Base-by-base conservation (phyloP, 2,329 filamentous ascomycete genomes). In the Drechslerella coelobrocha region DNA sequence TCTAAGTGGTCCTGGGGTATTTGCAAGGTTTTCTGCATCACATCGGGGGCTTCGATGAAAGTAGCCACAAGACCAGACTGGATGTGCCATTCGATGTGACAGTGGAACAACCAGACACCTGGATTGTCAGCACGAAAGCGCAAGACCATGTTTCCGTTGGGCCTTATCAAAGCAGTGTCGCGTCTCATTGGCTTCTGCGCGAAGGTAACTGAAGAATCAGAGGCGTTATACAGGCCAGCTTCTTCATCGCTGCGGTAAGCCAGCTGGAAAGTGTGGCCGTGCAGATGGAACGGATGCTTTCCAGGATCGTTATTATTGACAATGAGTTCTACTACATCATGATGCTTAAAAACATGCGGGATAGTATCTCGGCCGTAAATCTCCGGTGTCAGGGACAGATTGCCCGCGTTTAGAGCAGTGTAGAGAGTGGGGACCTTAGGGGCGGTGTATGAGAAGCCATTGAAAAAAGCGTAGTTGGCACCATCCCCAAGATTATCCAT, bases 401-500 rank as follows among this genome's bases (percentile, higher is more conserved):
- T 76, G 14, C 85, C 86, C 0, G 86, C 79, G 0, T 85, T 86
- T 2, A 95, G 81, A 0, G 84, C 90, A 0, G 89, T 91, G 81
- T 92, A 95, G 0, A 96, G 82, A 0, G 88, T 87, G 0, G 91
- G 92, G 0, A 95, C 91, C 77, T 90, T 90, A 52, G 89, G 90
- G 0, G 80, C 61, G 2, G 84, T 84, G 78, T 92, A 96, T 27
- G 89, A 91, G 73, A 91, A 85, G 78, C 90, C 87, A 81, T 93
- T 92, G 80, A 90, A 85, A 79, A 88, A 87, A 69, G 86, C 87
- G 26, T 90, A 90, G 78, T 85, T 84, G 26, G 84, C 84, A 0
- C 89, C 89, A 66, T 92, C 83, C 21, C 82, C 82, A 9, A 91
- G 82, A 71, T 88, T 87, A 75, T 86, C 83, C 85, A 90, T 89